phyloP scores from a whole-genome alignment of 306 rosid species.

The Glycine soja region DNA sequence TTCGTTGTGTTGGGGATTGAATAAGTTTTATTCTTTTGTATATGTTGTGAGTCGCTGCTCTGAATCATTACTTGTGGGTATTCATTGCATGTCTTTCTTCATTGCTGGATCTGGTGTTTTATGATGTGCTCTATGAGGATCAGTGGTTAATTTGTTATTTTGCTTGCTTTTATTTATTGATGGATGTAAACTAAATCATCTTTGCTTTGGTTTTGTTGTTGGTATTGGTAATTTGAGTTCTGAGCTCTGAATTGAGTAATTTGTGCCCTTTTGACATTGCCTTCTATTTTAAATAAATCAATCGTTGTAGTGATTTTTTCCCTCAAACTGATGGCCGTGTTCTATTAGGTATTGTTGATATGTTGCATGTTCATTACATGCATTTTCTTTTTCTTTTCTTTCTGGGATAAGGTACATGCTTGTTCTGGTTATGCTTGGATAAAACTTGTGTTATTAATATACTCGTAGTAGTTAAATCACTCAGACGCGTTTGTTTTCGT shows the following conservation, averaged over 20 bases:
- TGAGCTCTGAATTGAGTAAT: slow-evolving; percentile 29
- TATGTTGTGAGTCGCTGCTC: slow-evolving; percentile 21
- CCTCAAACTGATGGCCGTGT: not conserved
- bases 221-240: slow-evolving; percentile 33
- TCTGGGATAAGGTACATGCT: slow-evolving; percentile 19
- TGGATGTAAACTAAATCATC: not conserved
- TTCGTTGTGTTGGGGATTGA: not conserved
- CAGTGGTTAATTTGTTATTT: slow-evolving; percentile 40
- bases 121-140: slow-evolving; percentile 21
- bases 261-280: not conserved
- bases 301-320: not conserved
- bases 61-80: slow-evolving; percentile 28
- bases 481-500: not conserved
- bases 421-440: slow-evolving; percentile 22
- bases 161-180: slow-evolving; percentile 13
- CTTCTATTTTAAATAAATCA: slow-evolving; percentile 23
- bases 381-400: not conserved
- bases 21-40: not conserved
- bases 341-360: not conserved
- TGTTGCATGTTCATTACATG: slow-evolving; percentile 31
- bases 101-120: slow-evolving; percentile 73
- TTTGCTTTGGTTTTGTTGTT: slow-evolving; percentile 9
- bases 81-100: slow-evolving; percentile 66
- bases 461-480: not conserved
- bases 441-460: not conserved